A percentile compares a stretch with the other conserved stretches of the same genome.
These are phyloP conservation scores for Xylaria sp. DNA, from an alignment of 2,329 filamentous ascomycete genomes.

Conservation along the genomic window DNA sequence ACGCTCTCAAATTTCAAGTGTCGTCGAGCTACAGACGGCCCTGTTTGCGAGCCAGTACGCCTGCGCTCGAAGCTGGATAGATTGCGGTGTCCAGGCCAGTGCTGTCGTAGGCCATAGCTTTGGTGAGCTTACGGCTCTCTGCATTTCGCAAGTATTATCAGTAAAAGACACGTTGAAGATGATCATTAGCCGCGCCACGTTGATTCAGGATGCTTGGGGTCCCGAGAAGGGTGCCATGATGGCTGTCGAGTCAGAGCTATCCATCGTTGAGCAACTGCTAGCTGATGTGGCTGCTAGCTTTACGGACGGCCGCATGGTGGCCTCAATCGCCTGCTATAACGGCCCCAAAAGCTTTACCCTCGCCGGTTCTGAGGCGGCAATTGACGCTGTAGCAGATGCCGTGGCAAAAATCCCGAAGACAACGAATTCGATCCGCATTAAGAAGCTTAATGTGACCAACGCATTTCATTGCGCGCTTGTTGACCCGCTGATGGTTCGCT, in stretches of 20 bases:
- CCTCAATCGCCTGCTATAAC: constrained; percentile 55
- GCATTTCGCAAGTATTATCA: constrained; percentile 42
- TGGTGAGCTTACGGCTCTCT: constrained; percentile 49
- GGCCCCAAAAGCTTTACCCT: constrained; percentile 50
- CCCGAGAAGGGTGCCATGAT: constrained; percentile 43
- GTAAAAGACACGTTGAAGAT: constrained; percentile 42
- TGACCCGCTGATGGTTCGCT: too few relatives aligned
- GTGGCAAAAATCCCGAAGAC: constrained; percentile 2
- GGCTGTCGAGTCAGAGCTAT: constrained; percentile 42
- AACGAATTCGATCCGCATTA: constrained; percentile 36
- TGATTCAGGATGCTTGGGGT: constrained; percentile 44
- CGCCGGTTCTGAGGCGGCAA: constrained; percentile 43
- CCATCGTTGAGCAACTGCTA: constrained; percentile 34
- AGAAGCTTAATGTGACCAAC: constrained; percentile 51
- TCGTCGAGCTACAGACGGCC: constrained; percentile 44
- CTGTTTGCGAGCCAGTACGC: constrained; percentile 50
- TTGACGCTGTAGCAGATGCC: constrained; percentile 39
- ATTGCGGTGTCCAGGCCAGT: constrained; percentile 38
- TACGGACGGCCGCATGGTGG: too few relatives aligned
- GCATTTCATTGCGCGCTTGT: constrained; percentile 54
- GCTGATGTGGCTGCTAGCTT: not conserved
- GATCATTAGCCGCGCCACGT: constrained; percentile 37
- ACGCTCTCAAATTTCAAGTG: constrained; percentile 31
- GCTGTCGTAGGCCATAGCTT: constrained; percentile 49
- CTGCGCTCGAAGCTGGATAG: constrained; percentile 44